Conservation (phyloP, 805 yeast species). For the Myxozyma geophila region DNA sequence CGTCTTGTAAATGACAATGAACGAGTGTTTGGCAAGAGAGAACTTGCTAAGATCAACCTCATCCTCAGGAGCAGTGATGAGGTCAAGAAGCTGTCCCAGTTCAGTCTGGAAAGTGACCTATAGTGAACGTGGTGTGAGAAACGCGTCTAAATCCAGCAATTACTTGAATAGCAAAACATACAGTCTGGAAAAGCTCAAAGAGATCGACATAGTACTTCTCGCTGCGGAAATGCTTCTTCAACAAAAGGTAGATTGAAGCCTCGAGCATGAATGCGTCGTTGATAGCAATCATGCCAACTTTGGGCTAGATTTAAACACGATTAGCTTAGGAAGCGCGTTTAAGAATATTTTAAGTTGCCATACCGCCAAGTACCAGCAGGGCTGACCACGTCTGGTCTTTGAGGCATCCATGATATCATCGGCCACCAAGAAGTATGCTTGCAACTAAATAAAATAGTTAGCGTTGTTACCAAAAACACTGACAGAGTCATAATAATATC, state of each 20-base stretch:
- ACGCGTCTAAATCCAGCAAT: neutral
- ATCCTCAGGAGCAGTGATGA: constrained; percentile 97
- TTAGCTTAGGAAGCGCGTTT: neutral
- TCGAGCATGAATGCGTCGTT: constrained; percentile 97
- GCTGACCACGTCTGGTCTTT: constrained; percentile 96
- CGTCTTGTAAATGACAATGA: constrained; percentile 94
- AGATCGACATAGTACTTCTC: constrained; percentile 87
- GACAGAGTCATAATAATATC: neutral
- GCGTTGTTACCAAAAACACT: neutral
- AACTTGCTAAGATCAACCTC: constrained; percentile 86
- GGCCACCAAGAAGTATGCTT: constrained; percentile 95
- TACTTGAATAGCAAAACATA: neutral
- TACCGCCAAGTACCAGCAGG: constrained; percentile 83
- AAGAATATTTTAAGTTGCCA: neutral
- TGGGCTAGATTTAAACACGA: constrained; percentile 48
- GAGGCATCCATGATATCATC: constrained; percentile 99
- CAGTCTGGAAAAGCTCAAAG: constrained; percentile 90
- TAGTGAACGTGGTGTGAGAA: neutral
- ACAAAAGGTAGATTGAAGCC: constrained; percentile 84
- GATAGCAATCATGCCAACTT: constrained; percentile 91
- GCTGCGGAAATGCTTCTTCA: constrained; percentile 83
- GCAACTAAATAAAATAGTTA: constrained; percentile 51
- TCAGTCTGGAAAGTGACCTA: constrained; percentile 93
- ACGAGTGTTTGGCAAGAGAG: constrained; percentile 86
- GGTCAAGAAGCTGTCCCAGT: constrained; percentile 92